Base-by-base conservation (phyloP, 2,329 filamentous ascomycete species). In the Diaporthe aspalathi region DNA sequence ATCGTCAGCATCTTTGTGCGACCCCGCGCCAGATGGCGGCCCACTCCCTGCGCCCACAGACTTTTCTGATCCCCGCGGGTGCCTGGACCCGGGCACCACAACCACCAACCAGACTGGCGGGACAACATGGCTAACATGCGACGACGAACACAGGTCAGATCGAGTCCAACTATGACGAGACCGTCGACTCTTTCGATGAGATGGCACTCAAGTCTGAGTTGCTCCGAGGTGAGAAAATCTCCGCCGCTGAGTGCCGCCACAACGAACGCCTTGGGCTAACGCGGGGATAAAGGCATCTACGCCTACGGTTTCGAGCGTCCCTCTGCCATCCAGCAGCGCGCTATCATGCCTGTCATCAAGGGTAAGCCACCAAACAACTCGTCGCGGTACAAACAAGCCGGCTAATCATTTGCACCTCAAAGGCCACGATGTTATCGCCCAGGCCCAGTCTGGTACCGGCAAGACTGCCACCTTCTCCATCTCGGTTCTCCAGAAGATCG, bases 91-190 rank as follows among this genome's bases (percentile, higher is more conserved):
- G 14, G 29, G 40, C 66, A 71, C 29, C 35, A 20, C 40, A 29
- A 38, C 43, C 53, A 32, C 32, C 47, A 53, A n/a, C 24, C 27
- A 45, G 14, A 49, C 50, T 32, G 47, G 11, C 29, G 62, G 38
- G 49, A 68, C 57, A 20, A 67, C 40, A 60, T 32, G 57, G 71
- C 72, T 73, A 67, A 73, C 29, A 35, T 43, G 57, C 35, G 45
- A 56, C 27, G 20, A 24, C 69, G 20, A 72, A 72, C 83, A 80
- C 84, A 97, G 95, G 92, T 86, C 94, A 97, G 89, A 99, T 99
- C 90, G 97, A 99, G 91, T 97, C 95, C 83, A 99, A 99, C 94
- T 99, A 98, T 89, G 96, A 99, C 90, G 95, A 98, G 91, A 95
- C 95, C 81, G 95, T 96, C 86, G 97, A 99, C 87, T 97, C 94